These are phyloP conservation scores for Cytospora chrysosperma DNA, from an alignment of 2,329 filamentous ascomycete species.

Conservation along the genomic window DNA sequence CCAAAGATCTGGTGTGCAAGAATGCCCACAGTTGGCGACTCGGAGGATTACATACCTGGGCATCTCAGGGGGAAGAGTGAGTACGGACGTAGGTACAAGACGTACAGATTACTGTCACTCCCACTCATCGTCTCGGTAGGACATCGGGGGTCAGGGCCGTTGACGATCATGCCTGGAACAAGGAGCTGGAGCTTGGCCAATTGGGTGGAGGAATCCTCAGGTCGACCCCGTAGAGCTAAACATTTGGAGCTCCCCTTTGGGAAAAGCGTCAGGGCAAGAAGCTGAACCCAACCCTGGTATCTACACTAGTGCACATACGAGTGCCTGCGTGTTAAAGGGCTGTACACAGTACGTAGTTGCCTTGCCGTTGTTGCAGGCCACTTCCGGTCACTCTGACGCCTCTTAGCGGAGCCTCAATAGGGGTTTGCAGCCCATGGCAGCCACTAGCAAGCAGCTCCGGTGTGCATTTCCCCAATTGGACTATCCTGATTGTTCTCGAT, in stretches of 20 bases:
- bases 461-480: neutral
- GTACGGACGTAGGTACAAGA: no score
- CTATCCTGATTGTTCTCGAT: neutral
- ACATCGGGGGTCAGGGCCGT: neutral
- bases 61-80: neutral
- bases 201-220: neutral
- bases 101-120: no score
- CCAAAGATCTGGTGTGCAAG: neutral
- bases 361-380: neutral
- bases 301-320: no score
- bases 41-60: neutral
- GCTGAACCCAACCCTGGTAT: neutral
- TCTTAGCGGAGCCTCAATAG: constrained; percentile 8
- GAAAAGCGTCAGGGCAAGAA: constrained; percentile 22
- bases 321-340: neutral
- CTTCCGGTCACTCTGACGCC: neutral
- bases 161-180: constrained; percentile 11
- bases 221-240: neutral
- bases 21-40: constrained; percentile 1
- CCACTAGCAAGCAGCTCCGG: neutral
- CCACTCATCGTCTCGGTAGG: no score
- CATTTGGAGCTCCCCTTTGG: neutral
- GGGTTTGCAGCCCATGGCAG: constrained; percentile 14
- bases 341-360: neutral
- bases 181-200: neutral